Base-by-base conservation (phyloP, 2,329 filamentous ascomycete species). In the Trichoderma koningii region DNA sequence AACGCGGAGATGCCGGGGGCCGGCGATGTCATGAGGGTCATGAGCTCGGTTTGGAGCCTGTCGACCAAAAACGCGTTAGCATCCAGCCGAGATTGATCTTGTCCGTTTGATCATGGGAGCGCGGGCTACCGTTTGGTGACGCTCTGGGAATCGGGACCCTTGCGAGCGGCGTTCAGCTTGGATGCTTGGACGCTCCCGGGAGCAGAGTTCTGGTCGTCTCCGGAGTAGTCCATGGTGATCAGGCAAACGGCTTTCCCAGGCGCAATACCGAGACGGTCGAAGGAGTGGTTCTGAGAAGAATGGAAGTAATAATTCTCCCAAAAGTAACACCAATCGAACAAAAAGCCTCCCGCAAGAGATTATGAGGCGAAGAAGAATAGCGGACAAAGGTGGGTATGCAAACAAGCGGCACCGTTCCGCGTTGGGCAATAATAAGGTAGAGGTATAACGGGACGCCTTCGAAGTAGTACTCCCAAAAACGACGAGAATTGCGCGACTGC, bases 1-100 rank as follows among this genome's bases (percentile, higher is more conserved):
- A 99, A 99, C 68, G 96, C 96, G 64, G 93, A 97, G 73, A 98
- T 89, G 70, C 95, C 95, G 15, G 93, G 92, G 0, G 94, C 93
- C 1, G 93, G 89, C 48, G 93, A 93, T 72, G 93, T 93, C 95
- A 99, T 98, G 71, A 99, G 88, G 77, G 95, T 90, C 94, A 99
- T 98, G 71, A 99, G 85, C 80, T 99, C 95, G 55, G 93, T 96
- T 80, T 99, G 95, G 65, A 99, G 85, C 73, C 95, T 98, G 74
- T 26, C 10, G 26, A 50, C 30, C 1, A 38, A 14, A 7, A 60
- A 50, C 17, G 5, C 5, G 7, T 63, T 47, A 63, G 41, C 26
- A 47, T n/a, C 26, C 26, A 15, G 2, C 38, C 2, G 19, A 34
- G 44, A 19, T 17, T 5, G 19, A 19, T 21, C 1, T 14, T 28